Conservation (phyloP, 768 basidiomycete genomes). For the Artomyces pyxidatus region DNA sequence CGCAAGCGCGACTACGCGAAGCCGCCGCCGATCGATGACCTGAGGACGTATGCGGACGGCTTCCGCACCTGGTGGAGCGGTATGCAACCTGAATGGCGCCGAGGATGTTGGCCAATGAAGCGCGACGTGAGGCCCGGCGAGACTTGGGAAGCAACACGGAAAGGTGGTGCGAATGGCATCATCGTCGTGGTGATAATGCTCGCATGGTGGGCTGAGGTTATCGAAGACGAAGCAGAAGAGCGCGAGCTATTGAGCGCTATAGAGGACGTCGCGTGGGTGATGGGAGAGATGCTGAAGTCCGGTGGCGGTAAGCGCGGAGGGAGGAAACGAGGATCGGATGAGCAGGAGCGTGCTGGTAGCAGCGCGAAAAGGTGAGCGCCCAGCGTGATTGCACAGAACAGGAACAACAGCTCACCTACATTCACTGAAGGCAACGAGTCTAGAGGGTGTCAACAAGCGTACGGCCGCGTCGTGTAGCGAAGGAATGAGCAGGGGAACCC, state of each 20-base stretch:
- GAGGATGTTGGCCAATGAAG: background rate
- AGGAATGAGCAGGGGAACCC: no score
- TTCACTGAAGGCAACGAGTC: no score
- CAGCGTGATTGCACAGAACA: no score
- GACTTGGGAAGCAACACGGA: background rate
- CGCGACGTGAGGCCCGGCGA: background rate
- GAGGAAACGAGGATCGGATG: no score
- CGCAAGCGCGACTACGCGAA: background rate
- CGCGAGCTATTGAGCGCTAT: background rate
- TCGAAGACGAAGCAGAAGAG: background rate
- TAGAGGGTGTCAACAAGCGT: no score
- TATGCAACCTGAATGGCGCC: background rate
- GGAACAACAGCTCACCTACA: no score
- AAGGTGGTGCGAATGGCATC: background rate
- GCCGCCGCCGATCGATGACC: background rate
- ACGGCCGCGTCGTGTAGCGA: no score
- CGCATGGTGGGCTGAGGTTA: background rate
- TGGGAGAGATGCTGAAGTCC: background rate
- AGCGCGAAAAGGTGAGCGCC: no score
- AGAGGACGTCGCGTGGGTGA: background rate
- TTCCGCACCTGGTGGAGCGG: background rate
- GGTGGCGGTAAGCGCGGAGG: no score
- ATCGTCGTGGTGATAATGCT: background rate
- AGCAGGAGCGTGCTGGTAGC: no score
- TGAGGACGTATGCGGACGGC: background rate